Evolutionary conservation across 768 basidiomycete genomes (phyloP), one percentile per base, ranked within the genome.

Genomic region (Podaxis sp.): DNA sequence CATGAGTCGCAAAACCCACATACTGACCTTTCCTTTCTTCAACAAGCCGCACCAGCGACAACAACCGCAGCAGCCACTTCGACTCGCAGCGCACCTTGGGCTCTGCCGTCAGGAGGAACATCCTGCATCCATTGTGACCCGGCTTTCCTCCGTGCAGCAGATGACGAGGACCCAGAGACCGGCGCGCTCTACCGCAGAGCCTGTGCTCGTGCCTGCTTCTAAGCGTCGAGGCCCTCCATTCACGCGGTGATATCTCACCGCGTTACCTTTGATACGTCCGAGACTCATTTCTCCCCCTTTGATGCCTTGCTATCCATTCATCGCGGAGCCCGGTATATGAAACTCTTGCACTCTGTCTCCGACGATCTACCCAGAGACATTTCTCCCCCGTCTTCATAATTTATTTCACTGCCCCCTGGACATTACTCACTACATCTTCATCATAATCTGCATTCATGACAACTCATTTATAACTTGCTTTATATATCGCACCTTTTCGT

Each of bases 61-160:
- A 40, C n/a, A 13, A 55, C 38, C 8, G 24, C 54, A 25, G 15
- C 54, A n/a, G n/a, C 43, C 7, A 19, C 43, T 6, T 17, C 43
- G 1, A 46, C n/a, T 19, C 2, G n/a, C n/a, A 19, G 43, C 22
- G 4, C 54, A 22, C 54, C 36, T 4, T 55, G 54, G 54, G 54
- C 54, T 13, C 37, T 55, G 6, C 54, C 54, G 4, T 13, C 53
- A 22, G 53, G 33, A 22, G 37, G 19, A 3, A 27, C 19, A 11
- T 12, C 54, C 54, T 25, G 54, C 9, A 37, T 55, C 12, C 54
- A 55, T 8, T 55, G 54, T 15, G 54, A 55, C 54, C 54, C 54
- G n/a, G 54, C 54, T 5, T 55, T 55, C 37, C 54, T 55, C 15
- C 54, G 54, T 7, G 54, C 54, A 38, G 54, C 54, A 12, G 54